A percentile compares a stretch with the other conserved stretches of the same genome.
Conservation (phyloP, 2,329 filamentous ascomycete species). For the Xylariaceae sp. region DNA sequence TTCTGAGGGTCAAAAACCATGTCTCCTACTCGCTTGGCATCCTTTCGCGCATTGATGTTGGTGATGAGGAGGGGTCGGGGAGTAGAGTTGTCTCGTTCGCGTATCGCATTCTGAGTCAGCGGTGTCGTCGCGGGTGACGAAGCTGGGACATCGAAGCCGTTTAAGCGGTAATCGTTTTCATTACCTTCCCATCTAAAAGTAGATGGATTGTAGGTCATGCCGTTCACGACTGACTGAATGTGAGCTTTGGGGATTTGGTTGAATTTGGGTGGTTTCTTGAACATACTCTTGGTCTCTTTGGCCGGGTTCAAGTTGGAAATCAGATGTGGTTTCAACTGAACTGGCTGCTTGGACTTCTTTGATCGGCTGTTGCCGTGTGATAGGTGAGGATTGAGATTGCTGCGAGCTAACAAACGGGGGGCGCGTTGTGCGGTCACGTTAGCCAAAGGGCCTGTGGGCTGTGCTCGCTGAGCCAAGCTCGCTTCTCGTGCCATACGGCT, state of each 20-base stretch:
- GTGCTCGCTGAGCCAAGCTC: constrained; percentile 55
- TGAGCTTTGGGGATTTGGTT: neutral
- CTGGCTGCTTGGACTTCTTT: constrained; percentile 54
- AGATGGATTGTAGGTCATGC: constrained; percentile 91
- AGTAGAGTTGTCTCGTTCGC: constrained; percentile 56
- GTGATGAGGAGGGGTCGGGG: constrained; percentile 80
- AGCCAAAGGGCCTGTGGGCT: constrained; percentile 50
- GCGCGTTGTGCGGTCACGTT: constrained; percentile 54
- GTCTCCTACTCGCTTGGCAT: constrained; percentile 89
- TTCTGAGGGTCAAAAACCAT: constrained; percentile 98
- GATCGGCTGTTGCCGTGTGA: constrained; percentile 43
- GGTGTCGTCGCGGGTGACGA: constrained; percentile 52
- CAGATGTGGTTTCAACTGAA: constrained; percentile 73
- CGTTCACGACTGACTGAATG: constrained; percentile 63
- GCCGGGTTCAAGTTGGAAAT: constrained; percentile 77
- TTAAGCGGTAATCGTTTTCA: constrained; percentile 65
- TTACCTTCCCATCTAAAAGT: constrained; percentile 95
- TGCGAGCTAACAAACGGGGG: constrained; percentile 48
- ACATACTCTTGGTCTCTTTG: constrained; percentile 75
- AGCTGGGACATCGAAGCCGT: constrained; percentile 67
- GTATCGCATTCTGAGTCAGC: constrained; percentile 38
- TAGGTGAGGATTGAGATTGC: constrained; percentile 43
- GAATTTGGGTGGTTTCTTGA: neutral
- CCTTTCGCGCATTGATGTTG: constrained; percentile 78
- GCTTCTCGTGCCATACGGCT: constrained; percentile 63